Base-by-base conservation (phyloP, 768 basidiomycete genomes). In the Boletus pseudo-olivaceus region DNA sequence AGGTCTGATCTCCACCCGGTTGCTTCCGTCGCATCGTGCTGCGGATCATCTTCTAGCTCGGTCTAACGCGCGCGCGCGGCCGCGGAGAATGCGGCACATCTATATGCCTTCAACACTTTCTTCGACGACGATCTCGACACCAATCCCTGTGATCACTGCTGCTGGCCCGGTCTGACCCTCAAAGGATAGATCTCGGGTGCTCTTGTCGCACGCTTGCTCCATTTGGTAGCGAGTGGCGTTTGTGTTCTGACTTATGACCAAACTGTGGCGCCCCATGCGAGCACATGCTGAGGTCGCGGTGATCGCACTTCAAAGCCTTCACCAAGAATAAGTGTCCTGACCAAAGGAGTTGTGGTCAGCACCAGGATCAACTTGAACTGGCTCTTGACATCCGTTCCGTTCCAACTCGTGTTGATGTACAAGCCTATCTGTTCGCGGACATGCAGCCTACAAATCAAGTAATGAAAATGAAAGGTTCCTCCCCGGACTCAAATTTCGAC, bases 161-260 rank as follows among this genome's bases (percentile, higher is more conserved):
- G 5, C 30, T 46, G 37, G 10, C 33, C 37, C 39, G 20, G 27
- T 39, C 17, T 7, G 20, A n/a, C 53, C 42, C 47, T 46, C 41
- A 29, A 39, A 50, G 34, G 19, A 29, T 47, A 34, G 47, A 62
- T 54, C 54, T 56, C 54, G 63, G 64, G n/a, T 35, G 40, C 35
- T 51, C 38, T 60, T 60, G 51, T 53, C 41, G 9, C 54, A 44
- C 11, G 33, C 27, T 39, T 41, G 33, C 43, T 50, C 52, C 33
- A 54, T 51, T 49, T 47, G 38, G 44, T 29, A 43, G 34, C 26
- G 8, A 27, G 29, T 38, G 46, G 12, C 47, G 30, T 46, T 10
- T 19, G 32, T 35, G 23, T 30, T 34, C 17, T 29, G 15, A 23
- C 23, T 2, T n/a, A 42, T 11, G n/a, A 34, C 20, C 33, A 26